phyloP scores from a whole-genome alignment of 2,329 filamentous ascomycete species.

The Colletotrichum ledebouriae region DNA sequence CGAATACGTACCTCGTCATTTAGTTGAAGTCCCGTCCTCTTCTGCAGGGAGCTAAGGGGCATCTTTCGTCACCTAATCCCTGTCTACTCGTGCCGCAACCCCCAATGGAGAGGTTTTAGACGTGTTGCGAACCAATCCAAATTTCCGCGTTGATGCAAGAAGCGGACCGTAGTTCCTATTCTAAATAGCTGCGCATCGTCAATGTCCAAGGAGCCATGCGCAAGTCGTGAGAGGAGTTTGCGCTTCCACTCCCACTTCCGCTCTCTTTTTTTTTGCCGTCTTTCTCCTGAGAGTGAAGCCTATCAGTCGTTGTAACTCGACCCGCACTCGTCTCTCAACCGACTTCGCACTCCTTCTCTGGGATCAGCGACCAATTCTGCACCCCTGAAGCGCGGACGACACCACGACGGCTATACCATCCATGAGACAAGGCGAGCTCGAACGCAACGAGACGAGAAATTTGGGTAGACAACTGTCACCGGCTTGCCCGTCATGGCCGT shows the following conservation, averaged over 20 bases:
- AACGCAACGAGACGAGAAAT: not conserved
- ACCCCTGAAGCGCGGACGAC: not conserved
- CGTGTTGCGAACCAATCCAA: conserved; percentile 19
- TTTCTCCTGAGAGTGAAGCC: not conserved
- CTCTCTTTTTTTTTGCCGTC: not conserved
- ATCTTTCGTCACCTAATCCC: not conserved
- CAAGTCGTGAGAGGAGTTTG: conserved; percentile 28
- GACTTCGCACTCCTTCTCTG: not conserved
- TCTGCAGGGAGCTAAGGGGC: not conserved
- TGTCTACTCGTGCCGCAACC: conserved; percentile 3
- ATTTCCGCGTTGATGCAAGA: conserved; percentile 25
- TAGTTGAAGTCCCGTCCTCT: too few relatives aligned
- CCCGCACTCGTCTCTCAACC: not conserved
- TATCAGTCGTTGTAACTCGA: not conserved
- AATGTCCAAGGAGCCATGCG: conserved; percentile 17
- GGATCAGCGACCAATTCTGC: not conserved
- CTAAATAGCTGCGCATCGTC: conserved; percentile 13
- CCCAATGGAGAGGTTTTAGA: not conserved
- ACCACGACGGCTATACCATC: not conserved
- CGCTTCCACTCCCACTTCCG: conserved; percentile 10
- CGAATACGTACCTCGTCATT: too few relatives aligned
- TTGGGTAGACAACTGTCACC: not conserved
- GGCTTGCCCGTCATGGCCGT: conserved; percentile 61
- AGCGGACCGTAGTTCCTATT: not conserved
- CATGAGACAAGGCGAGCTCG: not conserved